Base-by-base conservation (phyloP, 2,329 filamentous ascomycete species). In the Verticillium nubilum region DNA sequence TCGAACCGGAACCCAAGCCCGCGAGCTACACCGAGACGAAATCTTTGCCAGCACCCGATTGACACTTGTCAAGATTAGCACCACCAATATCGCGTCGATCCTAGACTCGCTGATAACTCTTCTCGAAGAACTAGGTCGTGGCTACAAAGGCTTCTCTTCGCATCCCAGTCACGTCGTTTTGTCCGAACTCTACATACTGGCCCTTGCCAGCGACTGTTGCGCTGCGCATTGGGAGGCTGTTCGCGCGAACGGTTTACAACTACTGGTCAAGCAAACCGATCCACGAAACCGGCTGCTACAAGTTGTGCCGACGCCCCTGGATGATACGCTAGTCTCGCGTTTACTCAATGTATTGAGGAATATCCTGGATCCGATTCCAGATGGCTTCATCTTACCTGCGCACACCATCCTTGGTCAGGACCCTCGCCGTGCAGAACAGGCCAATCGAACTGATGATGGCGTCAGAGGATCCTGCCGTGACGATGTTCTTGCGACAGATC, bases 151-250 rank as follows among this genome's bases (percentile, higher is more conserved):
- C 55, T 73, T 83, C 58, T 71, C 78, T 53, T 72, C 75, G 25
- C 85, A 86, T 65, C 85, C 86, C 2, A 74, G 78, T 37, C 83
- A 87, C 67, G 78, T 89, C 57, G 73, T 88, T 31, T 78, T 84
- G 54, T 88, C 87, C 19, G 86, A 89, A 69, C 74, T 86, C 54
- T 89, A 86, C 66, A 75, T 88, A n/a, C 72, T 89, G 56, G 79
- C 82, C 54, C 75, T 89, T 50, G 78, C 86, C 35, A 84, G 86
- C 67, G 86, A 89, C 67, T 89, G 86, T 68, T 89, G 85, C 65
- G 79, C 80, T 56, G 80, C 81, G 58, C 80, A 86, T 68, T 88
- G 86, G 85, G 73, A 79, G 28, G 72, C 75, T 42, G 68, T 80
- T 52, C 73, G 76, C 59, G 67, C 61, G 31, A 63, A 67, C 4